Conservation (phyloP, 805 yeast genomes). For the Metschnikowia colocasiae region DNA sequence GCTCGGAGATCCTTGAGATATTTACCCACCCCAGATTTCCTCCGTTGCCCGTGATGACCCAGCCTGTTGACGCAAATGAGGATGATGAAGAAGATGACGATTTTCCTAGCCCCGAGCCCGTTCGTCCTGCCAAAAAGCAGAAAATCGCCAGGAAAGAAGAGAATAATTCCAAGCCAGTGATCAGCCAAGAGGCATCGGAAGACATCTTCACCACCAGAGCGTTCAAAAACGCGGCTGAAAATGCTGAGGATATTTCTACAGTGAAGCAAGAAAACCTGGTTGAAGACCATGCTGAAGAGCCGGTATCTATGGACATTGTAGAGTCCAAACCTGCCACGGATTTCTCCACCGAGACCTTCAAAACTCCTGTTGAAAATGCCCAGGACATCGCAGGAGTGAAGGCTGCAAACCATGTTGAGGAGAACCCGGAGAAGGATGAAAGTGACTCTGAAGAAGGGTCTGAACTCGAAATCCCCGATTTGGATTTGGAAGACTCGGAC, state of each 20-base stretch:
- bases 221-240: slow-evolving; percentile 1
- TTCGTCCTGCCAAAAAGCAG: slow-evolving; percentile 1
- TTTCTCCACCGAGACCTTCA: slow-evolving; percentile 4
- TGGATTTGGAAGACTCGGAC: slow-evolving; percentile 44
- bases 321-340: not conserved
- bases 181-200: not conserved
- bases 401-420: slow-evolving; percentile 1
- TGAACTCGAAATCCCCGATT: slow-evolving; percentile 51
- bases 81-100: slow-evolving; percentile 10
- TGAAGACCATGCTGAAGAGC: not conserved
- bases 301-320: not conserved
- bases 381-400: slow-evolving; percentile 6
- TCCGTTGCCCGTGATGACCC: slow-evolving; percentile 21
- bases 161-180: not conserved
- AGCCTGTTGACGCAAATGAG: slow-evolving; percentile 2
- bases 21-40: slow-evolving; percentile 79
- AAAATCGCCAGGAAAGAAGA: not conserved
- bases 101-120: not conserved
- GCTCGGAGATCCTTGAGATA: slow-evolving; percentile 52
- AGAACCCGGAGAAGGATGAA: slow-evolving; percentile 4
- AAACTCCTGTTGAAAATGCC: slow-evolving; percentile 1
- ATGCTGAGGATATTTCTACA: slow-evolving; percentile 4
- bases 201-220: slow-evolving; percentile 8
- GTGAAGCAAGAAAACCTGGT: slow-evolving; percentile 9
- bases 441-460: slow-evolving; percentile 27